These are phyloP conservation scores for Yamadazyma takamatsuzukensis DNA, from an alignment of 805 yeast genomes.

Conservation along the genomic window DNA sequence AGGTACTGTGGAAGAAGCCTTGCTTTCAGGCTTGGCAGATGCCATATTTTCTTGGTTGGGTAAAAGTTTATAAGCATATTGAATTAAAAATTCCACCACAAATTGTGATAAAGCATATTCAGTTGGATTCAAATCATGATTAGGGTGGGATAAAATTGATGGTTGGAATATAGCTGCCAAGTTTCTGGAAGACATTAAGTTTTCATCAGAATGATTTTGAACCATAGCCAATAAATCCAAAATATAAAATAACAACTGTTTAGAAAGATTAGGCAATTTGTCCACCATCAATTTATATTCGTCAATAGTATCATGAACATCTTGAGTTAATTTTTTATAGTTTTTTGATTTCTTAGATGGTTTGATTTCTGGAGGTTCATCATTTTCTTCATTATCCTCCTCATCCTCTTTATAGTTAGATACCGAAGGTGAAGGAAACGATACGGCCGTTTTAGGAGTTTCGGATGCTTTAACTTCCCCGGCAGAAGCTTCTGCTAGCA, in stretches of 20 bases:
- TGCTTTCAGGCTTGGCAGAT: background rate
- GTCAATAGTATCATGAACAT: conserved; percentile 63
- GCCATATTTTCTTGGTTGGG: conserved; percentile 38
- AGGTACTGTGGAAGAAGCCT: background rate
- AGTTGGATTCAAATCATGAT: conserved; percentile 87
- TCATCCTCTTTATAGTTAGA: conserved; percentile 3
- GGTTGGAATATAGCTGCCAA: conserved; percentile 97
- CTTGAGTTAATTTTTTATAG: conserved; percentile 57
- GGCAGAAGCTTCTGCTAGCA: background rate
- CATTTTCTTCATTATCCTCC: conserved; percentile 7
- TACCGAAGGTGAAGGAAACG: conserved; percentile 5
- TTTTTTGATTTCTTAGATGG: conserved; percentile 36
- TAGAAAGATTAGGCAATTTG: conserved; percentile 69
- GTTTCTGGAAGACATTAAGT: conserved; percentile 89
- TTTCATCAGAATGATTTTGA: conserved; percentile 69
- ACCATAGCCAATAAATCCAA: conserved; percentile 84
- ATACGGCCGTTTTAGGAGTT: conserved; percentile 1
- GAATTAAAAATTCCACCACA: conserved; percentile 85
- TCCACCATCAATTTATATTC: conserved; percentile 69
- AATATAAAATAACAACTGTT: conserved; percentile 80
- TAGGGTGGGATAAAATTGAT: conserved; percentile 87
- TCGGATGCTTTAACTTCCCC: background rate
- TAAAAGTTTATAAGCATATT: conserved; percentile 74
- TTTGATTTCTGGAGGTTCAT: conserved; percentile 4
- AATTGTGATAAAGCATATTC: conserved; percentile 85